Evolutionary conservation across 2,329 filamentous ascomycete species (phyloP), one percentile per base, ranked within the genome.

Genomic region (Penicillium decumbens): DNA sequence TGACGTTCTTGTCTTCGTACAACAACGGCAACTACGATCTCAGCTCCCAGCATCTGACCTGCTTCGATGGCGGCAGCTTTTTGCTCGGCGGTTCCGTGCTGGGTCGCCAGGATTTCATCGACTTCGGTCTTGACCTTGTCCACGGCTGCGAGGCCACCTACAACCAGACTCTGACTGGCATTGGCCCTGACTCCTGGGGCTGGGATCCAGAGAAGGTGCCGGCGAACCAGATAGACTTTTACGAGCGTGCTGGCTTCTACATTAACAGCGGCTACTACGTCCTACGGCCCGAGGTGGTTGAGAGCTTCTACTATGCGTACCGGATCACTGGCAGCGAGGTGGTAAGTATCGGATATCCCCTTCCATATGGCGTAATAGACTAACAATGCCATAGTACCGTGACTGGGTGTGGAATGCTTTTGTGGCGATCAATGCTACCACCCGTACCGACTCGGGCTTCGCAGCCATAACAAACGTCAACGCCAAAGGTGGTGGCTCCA

Each of bases 221-320:
- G 0, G 60, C 63, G 0, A 55, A 71, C 28, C 74, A 83, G 61
- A 54, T 69, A 0, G 75, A 65, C 0, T 88, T 95, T 55, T 93
- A 85, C 69, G 62, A 79, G 2, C 64, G 70, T 55, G 75, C 82
- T 0, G 89, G 89, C 3, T 95, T 88, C 75, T 95, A 83, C 71
- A 84, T 89, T 64, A 77, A 71, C 0, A 72, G 75, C 37, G 62
- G 72, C 0, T 63, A 69, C 6, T 95, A 95, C 67, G 73, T 85
- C 7, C 78, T 95, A 27, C 80, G 89, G 0, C 86, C 89, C 0
- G 89, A 95, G 70, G 88, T 90, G 3, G 78, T 95, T 29, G 89
- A 95, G 73, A 87, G 82, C 58, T 85, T 85, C 68, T 95, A 95
- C 77, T 93, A 95, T 68, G 88, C 89, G 2, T 95, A 88, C 74